phyloP scores from a whole-genome alignment of 306 rosid species.

The Castanospermum australe region DNA sequence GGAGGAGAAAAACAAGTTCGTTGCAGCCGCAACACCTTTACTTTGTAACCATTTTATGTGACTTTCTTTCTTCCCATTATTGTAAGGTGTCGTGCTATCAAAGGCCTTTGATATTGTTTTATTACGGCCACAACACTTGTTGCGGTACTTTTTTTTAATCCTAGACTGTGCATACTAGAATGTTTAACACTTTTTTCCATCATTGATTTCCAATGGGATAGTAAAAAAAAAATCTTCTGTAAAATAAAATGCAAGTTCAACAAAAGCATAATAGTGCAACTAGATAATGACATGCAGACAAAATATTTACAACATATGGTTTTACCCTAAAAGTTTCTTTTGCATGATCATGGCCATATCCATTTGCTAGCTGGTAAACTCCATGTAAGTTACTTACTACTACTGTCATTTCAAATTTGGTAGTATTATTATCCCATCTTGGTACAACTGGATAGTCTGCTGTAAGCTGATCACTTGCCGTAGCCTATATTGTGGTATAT shows the following conservation, averaged over 20 bases:
- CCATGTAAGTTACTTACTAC: constrained; percentile 67
- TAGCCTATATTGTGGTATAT: constrained; percentile 48
- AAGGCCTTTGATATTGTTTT: too few relatives aligned
- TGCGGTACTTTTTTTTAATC: too few relatives aligned
- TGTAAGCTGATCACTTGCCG: constrained; percentile 56
- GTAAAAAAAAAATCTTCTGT: not conserved
- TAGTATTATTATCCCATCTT: constrained; percentile 86
- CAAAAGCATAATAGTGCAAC: not conserved
- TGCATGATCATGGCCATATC: constrained; percentile 65
- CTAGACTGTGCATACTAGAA: not conserved
- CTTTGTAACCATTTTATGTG: too few relatives aligned
- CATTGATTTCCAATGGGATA: not conserved
- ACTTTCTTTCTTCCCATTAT: too few relatives aligned
- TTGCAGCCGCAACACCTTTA: too few relatives aligned
- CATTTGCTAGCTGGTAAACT: constrained; percentile 94
- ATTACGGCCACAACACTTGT: too few relatives aligned
- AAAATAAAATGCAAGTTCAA: not conserved
- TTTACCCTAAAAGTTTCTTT: constrained; percentile 68
- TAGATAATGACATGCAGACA: not conserved
- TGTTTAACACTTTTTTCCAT: constrained; percentile 3
- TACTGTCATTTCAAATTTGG: constrained; percentile 73
- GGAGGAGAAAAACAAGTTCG: too few relatives aligned
- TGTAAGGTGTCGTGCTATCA: too few relatives aligned
- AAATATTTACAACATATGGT: not conserved
- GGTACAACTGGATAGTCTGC: constrained; percentile 78